Conservation (phyloP, 1,284 basidiomycete species). For the Schizopora paradoxa region DNA sequence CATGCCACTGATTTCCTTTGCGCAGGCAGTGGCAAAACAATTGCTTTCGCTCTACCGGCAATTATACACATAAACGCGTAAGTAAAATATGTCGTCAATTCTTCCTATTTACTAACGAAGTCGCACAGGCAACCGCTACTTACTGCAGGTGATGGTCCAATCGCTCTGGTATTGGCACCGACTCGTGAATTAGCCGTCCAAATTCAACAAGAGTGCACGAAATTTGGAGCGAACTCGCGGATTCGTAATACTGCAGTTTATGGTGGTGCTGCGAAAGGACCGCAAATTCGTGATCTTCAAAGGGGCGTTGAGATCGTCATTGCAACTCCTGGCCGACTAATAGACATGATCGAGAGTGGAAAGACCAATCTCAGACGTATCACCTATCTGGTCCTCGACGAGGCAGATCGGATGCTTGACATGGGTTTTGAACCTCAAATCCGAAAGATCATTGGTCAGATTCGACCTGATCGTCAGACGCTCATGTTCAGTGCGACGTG, state of each 20-base stretch:
- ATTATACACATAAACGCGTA: constrained; percentile 99
- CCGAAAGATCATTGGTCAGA: constrained; percentile 95
- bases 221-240: constrained; percentile 81
- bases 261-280: constrained; percentile 97
- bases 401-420: constrained; percentile 97
- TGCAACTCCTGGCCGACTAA: constrained; percentile 85
- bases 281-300: constrained; percentile 95
- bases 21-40: constrained; percentile 82
- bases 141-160: constrained; percentile 92
- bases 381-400: constrained; percentile 98
- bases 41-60: constrained; percentile 95
- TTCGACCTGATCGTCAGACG: constrained; percentile 92
- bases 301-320: constrained; percentile 96
- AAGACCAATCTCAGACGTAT: constrained; percentile 96
- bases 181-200: constrained; percentile 98
- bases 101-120: constrained; percentile 14
- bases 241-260: constrained; percentile 99
- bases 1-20: background rate
- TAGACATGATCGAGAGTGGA: constrained; percentile 92
- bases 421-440: constrained; percentile 99
- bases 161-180: constrained; percentile 93
- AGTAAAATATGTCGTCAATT: constrained; percentile 27
- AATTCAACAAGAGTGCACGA: constrained; percentile 97
- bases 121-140: constrained; percentile 79
- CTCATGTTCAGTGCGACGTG: constrained; percentile 98